Evolutionary conservation across 352 stramenopile genomes (phyloP).

Genomic region (Globisporangium alternatum): DNA sequence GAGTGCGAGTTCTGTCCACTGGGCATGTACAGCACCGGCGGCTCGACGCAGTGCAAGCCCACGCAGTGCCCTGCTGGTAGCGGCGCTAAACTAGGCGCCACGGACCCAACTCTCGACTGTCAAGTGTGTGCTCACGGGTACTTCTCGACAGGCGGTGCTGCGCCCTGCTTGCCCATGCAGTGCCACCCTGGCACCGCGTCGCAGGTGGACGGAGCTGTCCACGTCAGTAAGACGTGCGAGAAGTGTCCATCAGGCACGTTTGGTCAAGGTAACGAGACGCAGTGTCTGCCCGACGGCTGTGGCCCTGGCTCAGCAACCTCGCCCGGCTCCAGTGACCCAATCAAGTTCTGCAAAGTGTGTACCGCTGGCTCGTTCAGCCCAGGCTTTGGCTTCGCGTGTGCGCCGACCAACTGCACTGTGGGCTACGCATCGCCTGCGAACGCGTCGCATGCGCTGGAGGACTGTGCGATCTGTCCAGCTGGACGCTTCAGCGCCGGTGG

Average conservation of each 20-base stretch:
- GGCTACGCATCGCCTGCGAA: conserved; percentile 25
- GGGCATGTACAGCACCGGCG: conserved; percentile 35
- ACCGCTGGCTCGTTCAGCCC: conserved; percentile 30
- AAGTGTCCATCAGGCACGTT: conserved; percentile 32
- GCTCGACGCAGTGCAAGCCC: conserved; percentile 31
- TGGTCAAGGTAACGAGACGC: conserved; percentile 29
- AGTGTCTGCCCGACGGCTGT: conserved; percentile 30
- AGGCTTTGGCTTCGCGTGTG: conserved; percentile 26
- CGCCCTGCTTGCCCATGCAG: conserved; percentile 29
- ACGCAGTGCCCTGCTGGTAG: conserved; percentile 34
- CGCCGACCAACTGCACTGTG: conserved; percentile 23
- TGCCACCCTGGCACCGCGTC: conserved; percentile 31
- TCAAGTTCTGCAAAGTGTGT: conserved; percentile 33
- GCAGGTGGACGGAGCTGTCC: conserved; percentile 13
- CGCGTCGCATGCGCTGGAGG: conserved; percentile 23
- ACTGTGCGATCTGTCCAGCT: conserved; percentile 29
- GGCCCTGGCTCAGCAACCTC: conserved; percentile 26
- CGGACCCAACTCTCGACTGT: conserved; percentile 22
- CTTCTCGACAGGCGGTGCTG: conserved; percentile 33
- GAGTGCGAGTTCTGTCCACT: conserved; percentile 36
- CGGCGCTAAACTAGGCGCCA: conserved; percentile 27
- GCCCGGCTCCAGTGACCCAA: conserved; percentile 25
- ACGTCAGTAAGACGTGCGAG: conserved; percentile 24
- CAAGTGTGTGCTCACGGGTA: conserved; percentile 28
- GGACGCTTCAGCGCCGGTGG: conserved; percentile 34